Base-by-base conservation (phyloP, 805 yeast genomes). In the Sugiyamaella boreocaroliniensis region DNA sequence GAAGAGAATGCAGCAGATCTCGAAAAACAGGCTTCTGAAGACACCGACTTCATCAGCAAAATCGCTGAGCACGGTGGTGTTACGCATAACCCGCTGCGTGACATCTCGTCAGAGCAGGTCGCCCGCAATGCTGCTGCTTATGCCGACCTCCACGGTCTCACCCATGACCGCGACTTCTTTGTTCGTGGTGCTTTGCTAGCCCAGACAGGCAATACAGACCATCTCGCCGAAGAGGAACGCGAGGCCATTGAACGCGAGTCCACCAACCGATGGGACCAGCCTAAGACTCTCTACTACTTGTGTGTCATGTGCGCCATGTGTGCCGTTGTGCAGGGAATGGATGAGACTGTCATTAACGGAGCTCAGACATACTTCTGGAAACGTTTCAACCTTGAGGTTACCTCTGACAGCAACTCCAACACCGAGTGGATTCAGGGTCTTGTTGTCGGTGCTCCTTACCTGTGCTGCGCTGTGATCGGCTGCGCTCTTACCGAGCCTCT, bases 241-340 rank as follows among this genome's bases (percentile, higher is more conserved):
- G 49, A 40, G n/a, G 50, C 57, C 6, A 56, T 74, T n/a, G 74
- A 69, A 43, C 71, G 69, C 45, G 86, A 81, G 58, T 67, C 66
- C 50, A 57, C 69, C 6, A 78, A 78, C 45, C 75, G 80, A 26
- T 70, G 83, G 69, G 55, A 63, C 20, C 85, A 72, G 47, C 71
- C 72, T 8, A 49, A 50, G 34, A 53, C 70, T 12, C 65, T 75
- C 64, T 72, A 77, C 62, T 60, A 71, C 66, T 75, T 78, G 18
- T 76, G 80, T 66, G 76, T 82, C 8, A 68, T 81, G 61, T 81
- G 85, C 45, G 82, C 87, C 2, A 71, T 82, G 73, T 81, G 86
- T 47, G 80, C 80, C 15, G 84, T 86, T 3, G 82, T 85, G 4
- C 85, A 82, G 63, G 89, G 89, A 50, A 81, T 81, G 86, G 89